Evolutionary conservation across 176 grass and related monocot species (phyloP), one percentile per base, ranked within the genome.

Genomic region (Eleusine indica): DNA sequence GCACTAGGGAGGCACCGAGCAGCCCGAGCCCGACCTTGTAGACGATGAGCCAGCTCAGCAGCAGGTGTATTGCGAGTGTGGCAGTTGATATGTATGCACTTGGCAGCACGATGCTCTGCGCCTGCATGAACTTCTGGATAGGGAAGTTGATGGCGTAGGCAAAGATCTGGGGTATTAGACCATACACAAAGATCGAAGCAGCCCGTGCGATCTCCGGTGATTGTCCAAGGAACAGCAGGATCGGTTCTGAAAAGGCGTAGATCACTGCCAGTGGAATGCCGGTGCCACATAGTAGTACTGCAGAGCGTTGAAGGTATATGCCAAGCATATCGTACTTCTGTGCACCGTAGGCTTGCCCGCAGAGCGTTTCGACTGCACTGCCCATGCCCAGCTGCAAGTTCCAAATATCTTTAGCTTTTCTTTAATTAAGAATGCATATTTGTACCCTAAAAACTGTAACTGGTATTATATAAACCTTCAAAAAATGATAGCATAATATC

Each of bases 111-210:
- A 97, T 97, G 83, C 92, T 94, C 78, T 97, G 92, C 16, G 95
- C 72, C 87, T 97, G 92, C 70, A 97, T 47, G 85, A 97, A 97
- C 84, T 94, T 97, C 39, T 94, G 92, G 61, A 93, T 93, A 21
- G 95, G 92, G 78, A 94, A 97, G 79, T 93, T 94, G 37, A 79
- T 87, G 4, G 90, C 90, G 73, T 97, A 97, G 25, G 90, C 92
- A 35, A 97, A 97, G 77, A 94, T 97, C 80, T 97, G 92, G 14
- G 95, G 95, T 71, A 97, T 94, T 6, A 97, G 91, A 65, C 95
- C 92, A 39, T 84, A 93, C 9, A 94, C 90, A 70, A 94, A 97
- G 12, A 91, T 39, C 7, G 92, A 82, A 0, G 92, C 90, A 12
- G 95, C 95, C 7, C 66, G 19, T 16, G 95, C 90, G 10, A 97